A percentile compares a stretch with the other conserved stretches of the same genome.
Evolutionary conservation across 371 early-diverging fungal genomes (phyloP).

Genomic region (Caulochytrium protostelioides): DNA sequence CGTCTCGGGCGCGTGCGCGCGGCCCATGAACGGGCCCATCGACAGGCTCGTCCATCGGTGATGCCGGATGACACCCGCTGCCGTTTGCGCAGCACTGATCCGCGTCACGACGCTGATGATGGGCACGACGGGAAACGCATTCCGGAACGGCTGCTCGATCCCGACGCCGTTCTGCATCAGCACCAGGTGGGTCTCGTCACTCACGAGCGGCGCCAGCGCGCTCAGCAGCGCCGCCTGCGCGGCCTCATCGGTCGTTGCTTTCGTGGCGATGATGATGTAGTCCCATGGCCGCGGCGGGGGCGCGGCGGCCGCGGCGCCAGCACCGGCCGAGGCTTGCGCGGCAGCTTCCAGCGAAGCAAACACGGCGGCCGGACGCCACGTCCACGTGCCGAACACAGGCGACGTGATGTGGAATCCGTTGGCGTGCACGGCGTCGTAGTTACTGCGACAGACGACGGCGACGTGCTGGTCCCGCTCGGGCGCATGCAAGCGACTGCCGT

Average conservation of each 20-base stretch:
- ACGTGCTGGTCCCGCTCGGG: conserved; percentile 21
- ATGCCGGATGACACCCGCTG: conserved; percentile 34
- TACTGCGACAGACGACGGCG: conserved; percentile 60
- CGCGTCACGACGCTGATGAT: conserved; percentile 50
- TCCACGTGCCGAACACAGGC: conserved; percentile 32
- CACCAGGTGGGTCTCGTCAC: conserved; percentile 36
- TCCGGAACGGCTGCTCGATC: conserved; percentile 40
- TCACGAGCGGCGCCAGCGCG: conserved; percentile 36
- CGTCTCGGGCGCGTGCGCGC: conserved; percentile 3
- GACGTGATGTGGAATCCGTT: conserved; percentile 47
- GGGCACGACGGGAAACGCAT: conserved; percentile 40
- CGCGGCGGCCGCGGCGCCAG: conserved; percentile 7
- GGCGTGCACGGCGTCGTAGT: conserved; percentile 35
- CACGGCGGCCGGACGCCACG: conserved; percentile 32
- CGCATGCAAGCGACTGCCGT: conserved; percentile 43
- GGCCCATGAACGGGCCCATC: conserved; percentile 16
- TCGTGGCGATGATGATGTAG: conserved; percentile 49
- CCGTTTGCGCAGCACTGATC: conserved; percentile 43
- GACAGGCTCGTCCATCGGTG: conserved; percentile 9
- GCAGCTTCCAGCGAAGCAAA: conserved; percentile 21
- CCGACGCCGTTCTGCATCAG: conserved; percentile 73
- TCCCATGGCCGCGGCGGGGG: no score
- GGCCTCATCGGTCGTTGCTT: conserved; percentile 42
- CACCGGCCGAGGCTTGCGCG: conserved; percentile 23
- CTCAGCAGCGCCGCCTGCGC: conserved; percentile 27